Conservation (phyloP, 2,329 filamentous ascomycete species). For the Fonsecaea nubica region DNA sequence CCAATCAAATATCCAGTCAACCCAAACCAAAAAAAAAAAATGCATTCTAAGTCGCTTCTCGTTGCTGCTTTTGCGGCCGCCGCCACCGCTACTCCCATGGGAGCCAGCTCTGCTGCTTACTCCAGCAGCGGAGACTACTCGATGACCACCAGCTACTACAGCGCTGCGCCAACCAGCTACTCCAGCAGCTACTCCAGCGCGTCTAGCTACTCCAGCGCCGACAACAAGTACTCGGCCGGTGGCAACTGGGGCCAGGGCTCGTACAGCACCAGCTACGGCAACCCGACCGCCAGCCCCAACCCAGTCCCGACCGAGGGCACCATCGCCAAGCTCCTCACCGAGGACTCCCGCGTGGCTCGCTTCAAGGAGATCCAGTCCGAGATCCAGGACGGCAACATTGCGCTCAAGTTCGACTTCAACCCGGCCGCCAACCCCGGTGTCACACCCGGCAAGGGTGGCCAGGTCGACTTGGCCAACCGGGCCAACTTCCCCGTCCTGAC, state of each 20-base stretch:
- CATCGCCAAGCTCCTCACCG: slow-evolving; percentile 38
- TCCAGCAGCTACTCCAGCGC: neutral
- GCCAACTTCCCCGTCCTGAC: slow-evolving; percentile 40
- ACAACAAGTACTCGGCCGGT: slow-evolving; percentile 3
- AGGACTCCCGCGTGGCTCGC: slow-evolving; percentile 33
- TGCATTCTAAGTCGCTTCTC: slow-evolving; percentile 35
- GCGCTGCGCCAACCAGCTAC: neutral
- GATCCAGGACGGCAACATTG: slow-evolving; percentile 31
- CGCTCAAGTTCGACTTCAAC: slow-evolving; percentile 42
- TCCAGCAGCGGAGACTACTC: slow-evolving; percentile 9
- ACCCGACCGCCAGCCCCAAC: slow-evolving; percentile 35
- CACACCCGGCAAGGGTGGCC: slow-evolving; percentile 39
- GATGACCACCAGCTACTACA: slow-evolving; percentile 26
- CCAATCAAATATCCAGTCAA: slow-evolving; percentile 6
- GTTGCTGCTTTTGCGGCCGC: slow-evolving; percentile 33
- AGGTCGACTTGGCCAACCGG: slow-evolving; percentile 40
- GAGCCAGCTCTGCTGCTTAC: slow-evolving; percentile 9
- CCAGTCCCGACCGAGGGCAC: slow-evolving; percentile 32
- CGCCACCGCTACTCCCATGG: slow-evolving; percentile 33
- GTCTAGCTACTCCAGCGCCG: slow-evolving; percentile 3
- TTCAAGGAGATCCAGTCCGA: slow-evolving; percentile 36
- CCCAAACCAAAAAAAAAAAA: slow-evolving; percentile 21
- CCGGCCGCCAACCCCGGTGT: slow-evolving; percentile 36
- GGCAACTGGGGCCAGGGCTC: neutral
- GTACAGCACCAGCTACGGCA: slow-evolving; percentile 21